A percentile compares a stretch with the other conserved stretches of the same genome.
phyloP scores from a whole-genome alignment of 2,329 filamentous ascomycete genomes.

The Gaeumannomyces sp. region DNA sequence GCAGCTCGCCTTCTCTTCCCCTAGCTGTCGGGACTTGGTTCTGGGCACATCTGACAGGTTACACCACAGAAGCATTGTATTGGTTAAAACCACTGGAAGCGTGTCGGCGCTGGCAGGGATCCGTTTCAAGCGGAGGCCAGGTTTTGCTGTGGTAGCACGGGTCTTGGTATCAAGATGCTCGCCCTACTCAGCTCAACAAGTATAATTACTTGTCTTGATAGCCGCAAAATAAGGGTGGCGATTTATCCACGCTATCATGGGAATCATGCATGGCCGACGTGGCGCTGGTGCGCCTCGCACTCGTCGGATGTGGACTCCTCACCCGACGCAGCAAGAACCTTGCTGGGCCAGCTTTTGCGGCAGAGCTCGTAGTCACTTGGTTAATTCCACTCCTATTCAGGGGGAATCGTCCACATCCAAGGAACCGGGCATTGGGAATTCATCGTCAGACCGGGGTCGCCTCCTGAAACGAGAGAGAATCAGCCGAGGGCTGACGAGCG shows the following conservation, averaged over 20 bases:
- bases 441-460: slow-evolving; percentile 29
- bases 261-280: too few species aligned
- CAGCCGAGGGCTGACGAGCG: slow-evolving; percentile 18
- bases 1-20: background rate
- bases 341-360: too few species aligned
- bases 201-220: background rate
- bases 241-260: background rate
- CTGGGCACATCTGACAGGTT: background rate
- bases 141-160: background rate
- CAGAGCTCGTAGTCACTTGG: background rate
- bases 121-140: background rate
- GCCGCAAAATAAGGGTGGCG: background rate
- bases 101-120: background rate
- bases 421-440: slow-evolving; percentile 41
- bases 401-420: slow-evolving; percentile 25
- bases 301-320: too few species aligned
- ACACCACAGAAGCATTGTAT: background rate
- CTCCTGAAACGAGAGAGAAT: slow-evolving; percentile 32
- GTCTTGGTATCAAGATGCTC: background rate
- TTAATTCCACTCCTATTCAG: background rate
- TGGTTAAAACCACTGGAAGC: background rate
- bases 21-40: background rate
- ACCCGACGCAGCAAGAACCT: too few species aligned
- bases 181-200: background rate
- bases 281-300: too few species aligned